Evolutionary conservation across 192 early-diverging fungal genomes (phyloP).

Genomic region (Mortierella alpina): DNA sequence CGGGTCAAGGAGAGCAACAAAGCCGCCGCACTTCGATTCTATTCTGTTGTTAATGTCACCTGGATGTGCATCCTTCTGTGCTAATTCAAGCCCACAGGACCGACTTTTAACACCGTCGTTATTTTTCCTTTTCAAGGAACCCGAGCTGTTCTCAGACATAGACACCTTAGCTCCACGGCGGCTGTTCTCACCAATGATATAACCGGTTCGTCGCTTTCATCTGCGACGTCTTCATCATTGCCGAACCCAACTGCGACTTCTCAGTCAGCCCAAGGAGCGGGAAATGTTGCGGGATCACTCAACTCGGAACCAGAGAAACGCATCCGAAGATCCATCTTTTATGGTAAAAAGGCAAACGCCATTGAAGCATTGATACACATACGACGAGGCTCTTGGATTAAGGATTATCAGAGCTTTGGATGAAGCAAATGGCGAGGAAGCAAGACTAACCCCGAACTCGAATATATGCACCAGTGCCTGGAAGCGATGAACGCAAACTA

Average conservation of each 20-base stretch:
- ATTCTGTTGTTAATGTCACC: no score
- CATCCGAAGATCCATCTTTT: constrained; percentile 52
- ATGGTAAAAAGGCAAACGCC: constrained; percentile 18
- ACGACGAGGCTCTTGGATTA: background rate
- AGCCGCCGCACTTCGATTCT: no score
- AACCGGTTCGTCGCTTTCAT: background rate
- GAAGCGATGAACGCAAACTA: constrained; percentile 91
- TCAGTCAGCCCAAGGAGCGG: constrained; percentile 3
- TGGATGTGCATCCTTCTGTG: background rate
- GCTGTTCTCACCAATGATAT: constrained; percentile 13
- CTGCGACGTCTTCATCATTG: constrained; percentile 8
- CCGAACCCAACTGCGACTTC: background rate
- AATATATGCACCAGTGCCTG: constrained; percentile 66
- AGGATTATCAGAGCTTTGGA: background rate
- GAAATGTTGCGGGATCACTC: background rate
- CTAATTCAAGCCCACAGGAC: background rate
- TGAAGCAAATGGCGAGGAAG: background rate
- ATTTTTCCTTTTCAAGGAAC: background rate
- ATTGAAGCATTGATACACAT: background rate
- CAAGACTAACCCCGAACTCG: background rate
- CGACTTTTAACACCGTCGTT: no score
- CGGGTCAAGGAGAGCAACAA: no score
- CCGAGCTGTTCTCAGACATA: background rate
- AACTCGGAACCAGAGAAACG: constrained; percentile 36
- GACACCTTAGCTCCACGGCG: constrained; percentile 16